Evolutionary conservation across 441 rosid species (phyloP), one percentile per base, ranked within the genome.

Genomic region (Populus hybrid): DNA sequence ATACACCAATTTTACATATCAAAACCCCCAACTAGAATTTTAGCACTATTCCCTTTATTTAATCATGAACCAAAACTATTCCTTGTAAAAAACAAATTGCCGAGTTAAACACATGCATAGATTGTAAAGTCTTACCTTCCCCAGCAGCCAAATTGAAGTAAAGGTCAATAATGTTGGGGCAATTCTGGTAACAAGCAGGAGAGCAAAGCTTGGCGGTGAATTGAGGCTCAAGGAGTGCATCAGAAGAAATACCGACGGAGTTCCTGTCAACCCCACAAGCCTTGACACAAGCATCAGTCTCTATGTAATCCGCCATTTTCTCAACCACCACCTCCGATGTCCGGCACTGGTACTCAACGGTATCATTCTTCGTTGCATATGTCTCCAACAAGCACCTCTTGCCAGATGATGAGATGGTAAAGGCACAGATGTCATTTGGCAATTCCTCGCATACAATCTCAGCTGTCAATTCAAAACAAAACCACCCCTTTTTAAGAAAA

Each of bases 81-180:
- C 8, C 61, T 18, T 53, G 0, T 53, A 6, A 18, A 53, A 53
- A 53, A 0, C 59, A 50, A 53, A 18, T 53, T 18, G 61, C 6
- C 8, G 7, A 16, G 6, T 53, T 18, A 53, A 53, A 53, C 6
- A 53, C 61, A 18, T 53, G 61, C 61, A 53, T 19, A 3, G 32
- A 50, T 0, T 8, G 5, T 9, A 14, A 30, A 0, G 0, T 32
- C 14, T 64, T 87, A 95, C 98, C 99, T 92, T 94, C 99, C 2
- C 97, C 98, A 65, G 94, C 94, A 30, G 98, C 99, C 77, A 96
- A 79, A 61, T 96, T 92, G 88, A 86, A 92, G 90, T 89, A 94
- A 35, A 94, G 99, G 76, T 96, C 98, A 50, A 94, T 84, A 74
- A 96, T 96, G 87, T 94, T 96, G 81, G 95, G 94, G 84, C 99